Evolutionary conservation across 106 monocot species (phyloP).

Genomic region (Platanthera guangdongensis): DNA sequence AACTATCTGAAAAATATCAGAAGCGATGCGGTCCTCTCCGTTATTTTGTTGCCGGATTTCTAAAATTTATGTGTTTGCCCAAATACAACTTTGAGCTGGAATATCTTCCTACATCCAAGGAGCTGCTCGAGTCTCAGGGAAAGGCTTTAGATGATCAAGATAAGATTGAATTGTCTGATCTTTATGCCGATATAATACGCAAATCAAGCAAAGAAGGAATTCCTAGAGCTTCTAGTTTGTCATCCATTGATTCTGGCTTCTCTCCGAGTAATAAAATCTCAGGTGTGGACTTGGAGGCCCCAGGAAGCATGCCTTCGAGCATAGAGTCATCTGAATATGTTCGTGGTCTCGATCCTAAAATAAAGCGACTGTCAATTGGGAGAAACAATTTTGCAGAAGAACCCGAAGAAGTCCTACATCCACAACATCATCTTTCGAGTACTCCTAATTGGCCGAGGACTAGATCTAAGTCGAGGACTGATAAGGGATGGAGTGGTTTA

Average conservation of each 20-base stretch:
- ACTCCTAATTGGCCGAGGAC: slow-evolving; percentile 76
- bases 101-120: slow-evolving; percentile 58
- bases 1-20: slow-evolving; percentile 94
- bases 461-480: slow-evolving; percentile 63
- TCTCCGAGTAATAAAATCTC: slow-evolving; percentile 54
- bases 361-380: slow-evolving; percentile 69
- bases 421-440: slow-evolving; percentile 39
- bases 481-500: slow-evolving; percentile 51
- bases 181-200: slow-evolving; percentile 58
- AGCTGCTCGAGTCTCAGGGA: slow-evolving; percentile 21
- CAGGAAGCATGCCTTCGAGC: slow-evolving; percentile 42
- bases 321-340: slow-evolving; percentile 84
- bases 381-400: slow-evolving; percentile 58
- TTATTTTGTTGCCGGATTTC: slow-evolving; percentile 80
- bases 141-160: slow-evolving; percentile 30
- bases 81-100: slow-evolving; percentile 87
- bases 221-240: slow-evolving; percentile 76
- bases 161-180: slow-evolving; percentile 33
- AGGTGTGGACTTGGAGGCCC: slow-evolving; percentile 33
- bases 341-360: slow-evolving; percentile 70
- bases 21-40: slow-evolving; percentile 90
- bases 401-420: slow-evolving; percentile 76
- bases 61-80: slow-evolving; percentile 85
- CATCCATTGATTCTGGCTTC: slow-evolving; percentile 86
- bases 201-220: slow-evolving; percentile 59